Percentiles rank a stretch among this genome's conserved stretches.
These are phyloP conservation scores for Didymella glomerata DNA, from an alignment of 2,329 filamentous ascomycete species.

Conservation along the genomic window DNA sequence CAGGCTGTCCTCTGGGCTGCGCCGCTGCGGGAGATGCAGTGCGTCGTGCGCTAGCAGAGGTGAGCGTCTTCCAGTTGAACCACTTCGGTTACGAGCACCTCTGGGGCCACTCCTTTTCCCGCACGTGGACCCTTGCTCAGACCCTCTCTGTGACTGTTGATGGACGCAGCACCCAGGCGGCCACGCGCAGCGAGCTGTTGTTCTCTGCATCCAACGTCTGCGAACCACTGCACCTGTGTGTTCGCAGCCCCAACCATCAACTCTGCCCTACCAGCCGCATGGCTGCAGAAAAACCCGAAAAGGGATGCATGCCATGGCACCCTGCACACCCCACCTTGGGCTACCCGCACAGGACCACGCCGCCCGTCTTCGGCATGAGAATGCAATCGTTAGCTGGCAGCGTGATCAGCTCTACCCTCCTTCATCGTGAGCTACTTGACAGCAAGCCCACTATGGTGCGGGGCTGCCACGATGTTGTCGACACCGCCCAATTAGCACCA, in stretches of 20 bases:
- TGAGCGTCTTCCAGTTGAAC: constrained; percentile 14
- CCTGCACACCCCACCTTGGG: constrained; percentile 37
- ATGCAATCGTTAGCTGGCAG: constrained; percentile 24
- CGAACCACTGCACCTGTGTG: constrained; percentile 31
- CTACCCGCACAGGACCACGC: constrained; percentile 26
- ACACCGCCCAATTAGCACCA: constrained; percentile 6
- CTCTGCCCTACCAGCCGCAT: constrained; percentile 22
- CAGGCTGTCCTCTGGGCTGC: constrained; percentile 8
- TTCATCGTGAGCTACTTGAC: constrained; percentile 16
- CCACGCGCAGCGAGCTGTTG: constrained; percentile 10
- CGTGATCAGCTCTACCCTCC: constrained; percentile 33
- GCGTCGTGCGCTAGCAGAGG: constrained; percentile 10
- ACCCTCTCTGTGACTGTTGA: constrained; percentile 20
- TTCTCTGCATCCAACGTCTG: constrained; percentile 25
- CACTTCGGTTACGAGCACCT: constrained; percentile 20
- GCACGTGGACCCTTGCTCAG: constrained; percentile 31
- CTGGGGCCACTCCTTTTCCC: constrained; percentile 24
- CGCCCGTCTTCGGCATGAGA: constrained; percentile 32
- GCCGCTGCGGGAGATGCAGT: constrained; percentile 12
- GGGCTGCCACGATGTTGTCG: constrained; percentile 16
- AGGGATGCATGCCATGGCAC: constrained; percentile 32
- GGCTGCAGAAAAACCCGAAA: constrained; percentile 33
- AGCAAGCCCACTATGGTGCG: constrained; percentile 23
- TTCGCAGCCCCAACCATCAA: constrained; percentile 32
- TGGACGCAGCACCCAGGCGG: constrained; percentile 15